Evolutionary conservation across 805 yeast species (phyloP).

Genomic region (Millerozyma acaciae): DNA sequence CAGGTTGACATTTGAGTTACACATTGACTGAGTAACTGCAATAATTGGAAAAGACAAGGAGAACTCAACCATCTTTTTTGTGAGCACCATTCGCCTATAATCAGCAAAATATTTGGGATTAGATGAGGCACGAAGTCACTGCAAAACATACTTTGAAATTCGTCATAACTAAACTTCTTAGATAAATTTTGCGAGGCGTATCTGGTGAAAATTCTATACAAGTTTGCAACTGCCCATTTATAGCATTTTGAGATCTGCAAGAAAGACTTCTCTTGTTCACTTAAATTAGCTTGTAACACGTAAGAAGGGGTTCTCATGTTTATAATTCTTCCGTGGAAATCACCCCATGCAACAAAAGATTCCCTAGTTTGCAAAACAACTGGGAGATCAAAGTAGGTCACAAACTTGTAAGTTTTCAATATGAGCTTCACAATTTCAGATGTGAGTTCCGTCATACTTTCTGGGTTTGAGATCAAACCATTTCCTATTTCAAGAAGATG

Average conservation of each 20-base stretch:
- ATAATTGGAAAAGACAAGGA: constrained; percentile 59
- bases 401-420: constrained; percentile 74
- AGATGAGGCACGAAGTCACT: constrained; percentile 70
- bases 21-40: constrained; percentile 52
- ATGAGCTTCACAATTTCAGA: constrained; percentile 76
- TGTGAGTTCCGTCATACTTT: constrained; percentile 26
- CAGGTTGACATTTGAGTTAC: constrained; percentile 56
- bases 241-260: constrained; percentile 64
- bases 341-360: constrained; percentile 62
- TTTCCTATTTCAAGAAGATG: constrained; percentile 63
- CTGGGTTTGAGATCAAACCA: constrained; percentile 31
- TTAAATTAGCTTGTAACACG: constrained; percentile 47
- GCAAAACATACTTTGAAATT: constrained; percentile 54
- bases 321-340: constrained; percentile 67
- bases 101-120: constrained; percentile 56
- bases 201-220: constrained; percentile 65
- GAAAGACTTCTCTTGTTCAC: constrained; percentile 44
- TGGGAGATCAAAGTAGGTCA: constrained; percentile 71
- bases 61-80: constrained; percentile 65
- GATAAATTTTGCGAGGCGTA: constrained; percentile 53
- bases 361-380: constrained; percentile 49
- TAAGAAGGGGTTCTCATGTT: constrained; percentile 54
- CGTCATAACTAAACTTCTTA: constrained; percentile 51
- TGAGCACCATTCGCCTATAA: constrained; percentile 71
- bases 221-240: constrained; percentile 82